Evolutionary conservation across 148 eudicot species (phyloP), one percentile per base, ranked within the genome.

Genomic region (Linanthus parryae): DNA sequence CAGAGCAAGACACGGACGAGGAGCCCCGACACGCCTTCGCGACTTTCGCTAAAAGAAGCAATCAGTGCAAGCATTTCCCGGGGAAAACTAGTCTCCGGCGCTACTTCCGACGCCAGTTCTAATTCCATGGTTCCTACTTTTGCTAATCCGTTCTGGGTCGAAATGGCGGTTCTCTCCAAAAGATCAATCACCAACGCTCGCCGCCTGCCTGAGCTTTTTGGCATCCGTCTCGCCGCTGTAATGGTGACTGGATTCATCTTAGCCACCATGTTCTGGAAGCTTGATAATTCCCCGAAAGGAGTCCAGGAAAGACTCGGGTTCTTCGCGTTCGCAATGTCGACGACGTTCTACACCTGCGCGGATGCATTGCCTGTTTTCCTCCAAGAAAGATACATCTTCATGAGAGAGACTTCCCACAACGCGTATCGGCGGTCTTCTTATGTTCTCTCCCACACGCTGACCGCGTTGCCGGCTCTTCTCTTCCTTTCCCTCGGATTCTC

Each of bases 271-370:
- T 89, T 79, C 65, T 64, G 74, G 75, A 71, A 67, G 24, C 79
- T 89, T 0, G 97, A 89, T 44, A 55, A 80, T 17, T 68, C 95
- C 0, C 97, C 95, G 0, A 73, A 68, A 53, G 95, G 97, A 0
- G 72, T 79, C 8, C 73, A 85, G 44, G 97, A 89, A 12, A 55
- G 97, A 2, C 31, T 89, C 7, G 90, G 91, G 5, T 89, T 89
- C 54, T 85, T 82, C 52, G 88, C 97, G 7, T 85, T 89, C 20
- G 97, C 97, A 10, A 80, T 85, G 91, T 77, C 95, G 13, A 85
- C 97, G 10, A 85, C 70, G 21, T 89, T 85, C 76, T 89, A 85
- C 70, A 82, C 91, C 0, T 89, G 97, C n/a, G 91, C 97, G 0
- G 97, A 89, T 38, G 97, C 95, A 43, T 63, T 89, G 9, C 97